These are phyloP conservation scores for Neofusicoccum ribis DNA, from an alignment of 2,329 filamentous ascomycete species.

Conservation along the genomic window DNA sequence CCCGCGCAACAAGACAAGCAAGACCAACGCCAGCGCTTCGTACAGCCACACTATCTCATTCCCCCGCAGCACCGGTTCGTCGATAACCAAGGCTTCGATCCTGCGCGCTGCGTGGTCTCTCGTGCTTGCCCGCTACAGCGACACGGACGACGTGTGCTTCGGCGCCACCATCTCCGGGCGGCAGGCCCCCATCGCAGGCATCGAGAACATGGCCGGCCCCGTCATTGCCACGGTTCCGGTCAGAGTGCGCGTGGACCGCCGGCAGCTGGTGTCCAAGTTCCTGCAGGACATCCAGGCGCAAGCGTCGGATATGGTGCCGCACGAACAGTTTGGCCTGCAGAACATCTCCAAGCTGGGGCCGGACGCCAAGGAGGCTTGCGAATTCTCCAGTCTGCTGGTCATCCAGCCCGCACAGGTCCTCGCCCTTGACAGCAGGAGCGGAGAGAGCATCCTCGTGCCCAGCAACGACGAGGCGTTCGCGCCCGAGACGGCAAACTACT, in stretches of 20 bases:
- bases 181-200: conserved; percentile 40
- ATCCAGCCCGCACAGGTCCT: conserved; percentile 39
- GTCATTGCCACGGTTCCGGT: no score
- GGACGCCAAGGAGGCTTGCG: conserved; percentile 54
- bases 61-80: neutral
- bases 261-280: no score
- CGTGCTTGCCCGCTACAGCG: neutral
- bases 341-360: conserved; percentile 40
- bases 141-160: conserved; percentile 46
- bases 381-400: conserved; percentile 53
- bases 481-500: neutral
- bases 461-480: no score
- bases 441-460: no score
- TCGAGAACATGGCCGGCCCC: neutral
- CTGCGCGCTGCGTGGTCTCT: neutral
- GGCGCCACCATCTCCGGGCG: conserved; percentile 64
- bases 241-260: neutral
- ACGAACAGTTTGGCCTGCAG: conserved; percentile 30
- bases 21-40: neutral
- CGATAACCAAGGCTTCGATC: neutral
- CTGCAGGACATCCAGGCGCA: conserved; percentile 8
- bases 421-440: neutral
- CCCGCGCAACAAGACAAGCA: neutral
- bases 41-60: neutral
- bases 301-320: conserved; percentile 19